Conservation (phyloP, 129 eudicot species). For the Saussurea involucrata region DNA sequence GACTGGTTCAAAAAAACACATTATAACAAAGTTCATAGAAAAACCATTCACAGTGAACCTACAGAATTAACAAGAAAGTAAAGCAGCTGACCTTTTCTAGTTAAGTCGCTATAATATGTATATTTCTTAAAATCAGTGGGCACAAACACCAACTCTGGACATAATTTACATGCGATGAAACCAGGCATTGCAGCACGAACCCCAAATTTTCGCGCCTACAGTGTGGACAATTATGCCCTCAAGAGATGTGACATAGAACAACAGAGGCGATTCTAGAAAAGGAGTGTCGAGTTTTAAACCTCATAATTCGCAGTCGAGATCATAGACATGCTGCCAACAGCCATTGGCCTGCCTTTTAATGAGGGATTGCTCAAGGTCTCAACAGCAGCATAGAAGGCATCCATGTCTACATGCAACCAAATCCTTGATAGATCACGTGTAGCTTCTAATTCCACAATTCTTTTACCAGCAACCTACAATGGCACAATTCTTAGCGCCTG, state of each 20-base stretch:
- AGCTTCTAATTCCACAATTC: slow-evolving; percentile 70
- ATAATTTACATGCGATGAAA: slow-evolving; percentile 89
- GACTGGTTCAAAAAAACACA: slow-evolving; percentile 33
- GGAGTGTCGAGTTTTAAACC: slow-evolving; percentile 39
- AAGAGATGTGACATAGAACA: neutral
- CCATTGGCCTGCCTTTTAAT: slow-evolving; percentile 84
- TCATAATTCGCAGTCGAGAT: slow-evolving; percentile 96
- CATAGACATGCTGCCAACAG: slow-evolving; percentile 98
- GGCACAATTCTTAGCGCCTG: neutral
- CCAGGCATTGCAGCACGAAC: slow-evolving; percentile 99
- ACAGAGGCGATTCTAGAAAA: neutral
- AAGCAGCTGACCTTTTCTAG: slow-evolving; percentile 69
- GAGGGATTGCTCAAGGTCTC: slow-evolving; percentile 85
- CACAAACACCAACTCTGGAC: slow-evolving; percentile 86
- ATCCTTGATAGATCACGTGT: slow-evolving; percentile 80
- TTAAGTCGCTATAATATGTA: slow-evolving; percentile 78
- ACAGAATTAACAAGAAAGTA: neutral
- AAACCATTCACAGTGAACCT: neutral
- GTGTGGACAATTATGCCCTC: slow-evolving; percentile 11
- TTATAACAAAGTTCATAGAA: neutral
- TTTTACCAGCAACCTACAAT: slow-evolving; percentile 73
- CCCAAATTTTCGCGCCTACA: slow-evolving; percentile 92
- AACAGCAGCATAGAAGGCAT: slow-evolving; percentile 98
- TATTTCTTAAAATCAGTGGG: slow-evolving; percentile 91
- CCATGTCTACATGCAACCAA: slow-evolving; percentile 99